Percentiles rank a stretch among this genome's conserved stretches.
Conservation (phyloP, 345 rosid genomes). For the Eucalyptus camaldulensis region DNA sequence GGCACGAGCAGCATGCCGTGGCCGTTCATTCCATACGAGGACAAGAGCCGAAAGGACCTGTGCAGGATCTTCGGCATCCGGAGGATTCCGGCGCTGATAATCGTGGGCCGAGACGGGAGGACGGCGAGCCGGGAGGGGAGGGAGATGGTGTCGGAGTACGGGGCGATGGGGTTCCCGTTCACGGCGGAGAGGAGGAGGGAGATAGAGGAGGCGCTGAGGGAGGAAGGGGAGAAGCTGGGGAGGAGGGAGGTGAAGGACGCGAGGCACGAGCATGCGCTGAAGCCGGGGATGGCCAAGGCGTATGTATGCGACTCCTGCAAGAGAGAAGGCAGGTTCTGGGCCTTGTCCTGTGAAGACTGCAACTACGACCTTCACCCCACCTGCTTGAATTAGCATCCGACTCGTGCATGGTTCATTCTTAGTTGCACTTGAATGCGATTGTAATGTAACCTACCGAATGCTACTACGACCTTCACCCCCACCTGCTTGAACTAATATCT, state of each 20-base stretch:
- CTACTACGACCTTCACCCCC: slow-evolving; percentile 78
- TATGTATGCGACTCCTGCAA: slow-evolving; percentile 59
- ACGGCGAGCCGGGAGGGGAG: slow-evolving; percentile 43
- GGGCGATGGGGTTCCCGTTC: slow-evolving; percentile 58
- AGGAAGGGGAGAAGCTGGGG: slow-evolving; percentile 58
- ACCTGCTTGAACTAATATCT: slow-evolving; percentile 18
- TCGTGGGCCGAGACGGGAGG: slow-evolving; percentile 61
- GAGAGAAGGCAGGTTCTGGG: slow-evolving; percentile 63
- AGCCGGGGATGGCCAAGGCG: slow-evolving; percentile 71
- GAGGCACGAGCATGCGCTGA: slow-evolving; percentile 53
- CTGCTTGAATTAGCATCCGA: slow-evolving; percentile 15
- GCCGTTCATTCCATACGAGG: slow-evolving; percentile 71
- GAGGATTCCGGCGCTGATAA: slow-evolving; percentile 53
- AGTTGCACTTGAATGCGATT: background rate
- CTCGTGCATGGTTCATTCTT: background rate
- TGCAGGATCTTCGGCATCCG: slow-evolving; percentile 59
- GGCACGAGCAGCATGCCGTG: slow-evolving; percentile 56
- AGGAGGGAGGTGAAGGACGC: slow-evolving; percentile 32
- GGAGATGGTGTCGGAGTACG: slow-evolving; percentile 42
- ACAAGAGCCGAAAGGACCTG: slow-evolving; percentile 46
- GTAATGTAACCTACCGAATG: background rate
- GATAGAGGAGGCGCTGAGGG: slow-evolving; percentile 37
- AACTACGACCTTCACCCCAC: slow-evolving; percentile 77
- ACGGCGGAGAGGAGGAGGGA: slow-evolving; percentile 41
- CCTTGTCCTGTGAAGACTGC: slow-evolving; percentile 60